A percentile compares a stretch with the other conserved stretches of the same genome.
Evolutionary conservation across 805 yeast species (phyloP).

Genomic region (Monosporozyma aquatica): DNA sequence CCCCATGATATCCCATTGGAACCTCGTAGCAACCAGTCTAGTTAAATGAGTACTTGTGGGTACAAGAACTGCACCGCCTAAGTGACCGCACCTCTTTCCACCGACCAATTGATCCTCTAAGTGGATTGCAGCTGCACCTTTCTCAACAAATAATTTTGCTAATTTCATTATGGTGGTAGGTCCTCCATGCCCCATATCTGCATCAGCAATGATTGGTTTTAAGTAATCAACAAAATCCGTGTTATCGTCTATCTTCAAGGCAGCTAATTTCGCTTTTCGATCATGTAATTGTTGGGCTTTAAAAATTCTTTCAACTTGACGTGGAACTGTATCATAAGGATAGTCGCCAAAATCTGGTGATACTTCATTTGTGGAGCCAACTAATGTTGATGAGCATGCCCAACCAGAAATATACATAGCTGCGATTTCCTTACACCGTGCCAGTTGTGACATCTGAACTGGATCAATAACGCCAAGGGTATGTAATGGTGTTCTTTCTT

Average conservation of each 20-base stretch:
- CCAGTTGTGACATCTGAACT: slow-evolving; percentile 50
- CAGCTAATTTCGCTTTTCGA: slow-evolving; percentile 37
- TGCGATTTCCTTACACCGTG: slow-evolving; percentile 39
- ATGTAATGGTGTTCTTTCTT: slow-evolving; percentile 39
- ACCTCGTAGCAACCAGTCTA: slow-evolving; percentile 46
- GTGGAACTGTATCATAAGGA: slow-evolving; percentile 63
- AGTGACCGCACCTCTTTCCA: slow-evolving; percentile 57
- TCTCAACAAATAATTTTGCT: slow-evolving; percentile 57
- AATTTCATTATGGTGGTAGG: slow-evolving; percentile 53
- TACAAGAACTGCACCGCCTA: slow-evolving; percentile 53
- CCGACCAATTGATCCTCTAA: slow-evolving; percentile 58
- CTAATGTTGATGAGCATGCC: slow-evolving; percentile 49
- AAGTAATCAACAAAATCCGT: slow-evolving; percentile 38
- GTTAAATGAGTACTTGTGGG: slow-evolving; percentile 50
- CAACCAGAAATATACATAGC: slow-evolving; percentile 51
- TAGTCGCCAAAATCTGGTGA: slow-evolving; percentile 63
- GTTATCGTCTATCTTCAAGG: slow-evolving; percentile 15
- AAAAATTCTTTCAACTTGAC: slow-evolving; percentile 51
- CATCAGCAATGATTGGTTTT: slow-evolving; percentile 58
- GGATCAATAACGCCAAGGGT: slow-evolving; percentile 58
- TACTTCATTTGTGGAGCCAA: slow-evolving; percentile 50
- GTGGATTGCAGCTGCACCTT: slow-evolving; percentile 60
- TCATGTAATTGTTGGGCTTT: slow-evolving; percentile 53
- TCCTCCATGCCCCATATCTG: slow-evolving; percentile 62
- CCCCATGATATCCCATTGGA: slow-evolving; percentile 61